These are phyloP conservation scores for Fusarium penzigii DNA, from an alignment of 2,329 filamentous ascomycete genomes.

Conservation along the genomic window DNA sequence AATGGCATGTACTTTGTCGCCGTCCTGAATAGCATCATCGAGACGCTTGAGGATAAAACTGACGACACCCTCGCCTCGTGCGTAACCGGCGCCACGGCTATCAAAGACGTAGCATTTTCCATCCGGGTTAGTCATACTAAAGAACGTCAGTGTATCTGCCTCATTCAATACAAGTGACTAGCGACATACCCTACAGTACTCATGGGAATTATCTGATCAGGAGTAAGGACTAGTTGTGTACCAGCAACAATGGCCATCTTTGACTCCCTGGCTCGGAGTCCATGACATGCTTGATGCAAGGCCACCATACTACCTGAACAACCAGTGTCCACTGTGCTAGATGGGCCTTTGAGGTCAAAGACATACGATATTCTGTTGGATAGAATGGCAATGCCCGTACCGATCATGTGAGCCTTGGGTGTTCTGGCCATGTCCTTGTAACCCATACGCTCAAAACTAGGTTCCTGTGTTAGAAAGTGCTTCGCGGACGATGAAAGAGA, in stretches of 20 bases:
- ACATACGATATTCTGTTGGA: slow-evolving; percentile 40
- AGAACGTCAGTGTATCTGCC: not conserved
- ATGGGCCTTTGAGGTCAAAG: slow-evolving; percentile 40
- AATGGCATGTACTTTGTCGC: slow-evolving; percentile 34
- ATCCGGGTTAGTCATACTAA: slow-evolving; percentile 11
- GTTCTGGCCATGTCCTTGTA: slow-evolving; percentile 14
- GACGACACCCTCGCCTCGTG: slow-evolving; percentile 43
- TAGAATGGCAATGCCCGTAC: slow-evolving; percentile 30
- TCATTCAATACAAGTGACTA: not conserved
- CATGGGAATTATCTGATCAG: slow-evolving; percentile 16
- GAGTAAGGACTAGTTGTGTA: slow-evolving; percentile 14
- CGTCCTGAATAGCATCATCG: slow-evolving; percentile 42
- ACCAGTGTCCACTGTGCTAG: slow-evolving; percentile 37
- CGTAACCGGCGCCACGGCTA: slow-evolving; percentile 42
- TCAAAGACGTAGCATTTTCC: slow-evolving; percentile 18
- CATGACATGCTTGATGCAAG: slow-evolving; percentile 24
- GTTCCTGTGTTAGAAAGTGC: not conserved
- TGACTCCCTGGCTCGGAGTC: slow-evolving; percentile 46
- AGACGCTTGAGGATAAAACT: slow-evolving; percentile 43
- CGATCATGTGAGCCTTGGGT: slow-evolving; percentile 32
- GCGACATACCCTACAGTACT: slow-evolving; percentile 9
- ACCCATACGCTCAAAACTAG: slow-evolving; percentile 12
- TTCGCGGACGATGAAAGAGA: not conserved
- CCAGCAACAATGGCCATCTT: slow-evolving; percentile 42
- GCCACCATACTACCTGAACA: slow-evolving; percentile 40